These are phyloP conservation scores for Clohesyomyces aquaticus DNA, from an alignment of 495 filamentous ascomycete species.

Conservation along the genomic window DNA sequence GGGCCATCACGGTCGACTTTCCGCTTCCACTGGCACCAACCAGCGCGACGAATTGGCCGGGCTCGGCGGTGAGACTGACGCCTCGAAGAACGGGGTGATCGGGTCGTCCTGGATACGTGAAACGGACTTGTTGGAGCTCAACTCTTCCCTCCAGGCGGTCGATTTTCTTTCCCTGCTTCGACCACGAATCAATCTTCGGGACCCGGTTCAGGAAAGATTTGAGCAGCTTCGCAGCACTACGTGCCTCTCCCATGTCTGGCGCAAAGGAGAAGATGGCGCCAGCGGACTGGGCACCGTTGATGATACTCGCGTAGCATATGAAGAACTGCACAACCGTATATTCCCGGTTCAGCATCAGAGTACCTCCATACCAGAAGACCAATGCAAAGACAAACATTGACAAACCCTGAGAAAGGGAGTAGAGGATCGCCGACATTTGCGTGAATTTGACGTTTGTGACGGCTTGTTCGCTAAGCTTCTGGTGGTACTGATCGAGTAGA, in stretches of 20 bases:
- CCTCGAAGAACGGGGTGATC: conserved; percentile 36
- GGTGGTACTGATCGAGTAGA: conserved; percentile 73
- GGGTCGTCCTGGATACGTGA: conserved; percentile 40
- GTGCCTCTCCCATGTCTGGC: conserved; percentile 85
- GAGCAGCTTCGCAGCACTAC: conserved; percentile 74
- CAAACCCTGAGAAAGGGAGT: conserved; percentile 77
- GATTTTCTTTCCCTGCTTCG: conserved; percentile 42
- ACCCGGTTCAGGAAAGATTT: conserved; percentile 78
- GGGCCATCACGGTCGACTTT: conserved; percentile 42
- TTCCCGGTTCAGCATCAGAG: conserved; percentile 69
- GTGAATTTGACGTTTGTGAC: conserved; percentile 66
- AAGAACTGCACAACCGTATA: conserved; percentile 83
- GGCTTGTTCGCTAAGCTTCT: conserved; percentile 63
- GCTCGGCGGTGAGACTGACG: conserved; percentile 39
- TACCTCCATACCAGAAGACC: conserved; percentile 94
- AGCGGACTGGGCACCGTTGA: conserved; percentile 82
- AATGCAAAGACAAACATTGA: conserved; percentile 82
- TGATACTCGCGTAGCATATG: conserved; percentile 75
- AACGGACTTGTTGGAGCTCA: conserved; percentile 41
- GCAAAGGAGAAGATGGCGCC: conserved; percentile 88
- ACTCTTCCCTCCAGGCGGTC: conserved; percentile 28
- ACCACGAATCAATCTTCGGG: conserved; percentile 84
- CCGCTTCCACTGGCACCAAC: conserved; percentile 45
- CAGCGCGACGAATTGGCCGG: conserved; percentile 43
- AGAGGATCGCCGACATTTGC: conserved; percentile 69